These are phyloP conservation scores for Penicillium robsamsonii DNA, from an alignment of 495 filamentous ascomycete species.

Conservation along the genomic window DNA sequence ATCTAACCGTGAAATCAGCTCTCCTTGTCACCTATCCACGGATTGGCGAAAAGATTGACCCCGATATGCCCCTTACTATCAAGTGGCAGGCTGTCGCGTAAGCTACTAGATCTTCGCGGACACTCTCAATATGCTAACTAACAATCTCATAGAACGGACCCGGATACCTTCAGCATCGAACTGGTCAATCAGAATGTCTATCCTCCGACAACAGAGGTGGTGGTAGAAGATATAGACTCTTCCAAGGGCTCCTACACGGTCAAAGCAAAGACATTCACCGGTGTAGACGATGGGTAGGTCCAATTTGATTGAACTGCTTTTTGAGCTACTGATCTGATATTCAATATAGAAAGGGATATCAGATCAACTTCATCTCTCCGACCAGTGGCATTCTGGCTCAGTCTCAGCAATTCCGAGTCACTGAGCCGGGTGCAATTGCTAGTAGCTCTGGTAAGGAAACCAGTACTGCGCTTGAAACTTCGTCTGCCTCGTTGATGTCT, in stretches of 20 bases:
- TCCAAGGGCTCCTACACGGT: constrained; percentile 31
- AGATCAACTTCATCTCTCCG: constrained; percentile 34
- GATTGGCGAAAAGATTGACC: constrained; percentile 24
- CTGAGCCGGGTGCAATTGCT: constrained; percentile 16
- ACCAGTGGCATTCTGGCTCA: constrained; percentile 35
- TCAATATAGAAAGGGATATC: constrained; percentile 28
- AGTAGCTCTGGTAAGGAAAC: constrained; percentile 35
- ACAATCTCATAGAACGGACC: constrained; percentile 30
- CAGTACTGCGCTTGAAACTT: constrained; percentile 28
- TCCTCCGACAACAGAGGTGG: constrained; percentile 38
- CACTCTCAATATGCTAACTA: not conserved
- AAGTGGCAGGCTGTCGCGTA: constrained; percentile 33
- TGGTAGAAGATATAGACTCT: constrained; percentile 32
- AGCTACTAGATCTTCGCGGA: not conserved
- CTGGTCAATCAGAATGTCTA: constrained; percentile 38
- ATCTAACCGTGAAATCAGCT: constrained; percentile 13
- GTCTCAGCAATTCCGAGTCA: constrained; percentile 36
- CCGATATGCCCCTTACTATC: constrained; percentile 27
- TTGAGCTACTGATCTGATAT: not conserved
- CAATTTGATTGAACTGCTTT: not conserved
- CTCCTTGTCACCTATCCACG: constrained; percentile 28
- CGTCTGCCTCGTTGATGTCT: constrained; percentile 13
- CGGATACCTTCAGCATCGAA: constrained; percentile 32
- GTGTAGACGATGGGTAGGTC: constrained; percentile 27
- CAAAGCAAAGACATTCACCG: constrained; percentile 20